Evolutionary conservation across 192 early-diverging fungal species (phyloP), one percentile per base, ranked within the genome.

Genomic region (Coemansia brasiliensis): DNA sequence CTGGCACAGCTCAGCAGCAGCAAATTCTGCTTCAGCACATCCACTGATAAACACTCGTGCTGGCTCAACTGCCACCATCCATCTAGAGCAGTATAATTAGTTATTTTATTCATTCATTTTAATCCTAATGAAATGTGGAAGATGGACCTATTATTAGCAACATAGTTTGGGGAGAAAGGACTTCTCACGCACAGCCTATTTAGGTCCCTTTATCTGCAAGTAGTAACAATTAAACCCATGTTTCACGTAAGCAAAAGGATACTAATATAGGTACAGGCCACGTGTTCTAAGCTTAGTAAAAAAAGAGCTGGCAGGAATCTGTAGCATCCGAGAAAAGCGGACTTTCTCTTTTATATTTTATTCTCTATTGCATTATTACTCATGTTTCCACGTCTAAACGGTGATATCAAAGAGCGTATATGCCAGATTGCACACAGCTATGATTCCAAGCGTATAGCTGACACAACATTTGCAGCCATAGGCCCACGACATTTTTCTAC

Each of bases 321-420:
- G n/a, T n/a, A n/a, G n/a, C n/a, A n/a, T n/a, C n/a, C n/a, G n/a
- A n/a, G n/a, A n/a, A n/a, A n/a, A n/a, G 32, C 27, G 27, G 6
- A 35, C 6, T 11, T 45, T 21, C 18, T 22, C 43, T 45, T 45
- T 20, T 22, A 18, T 20, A n/a, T 20, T 16, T 26, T 51, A 32
- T 20, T 51, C 5, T 2, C 7, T 29, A 35, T 51, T 51, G 27
- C 49, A 51, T 49, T 49, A 46, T 26, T 44, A 8, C 18, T 16
- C 42, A 63, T 65, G 67, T 12, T 18, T 15, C 57, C 40, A 21
- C 46, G 29, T 21, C 57, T 77, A 17, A 70, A 63, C 26, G 57
- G 39, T 20, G 74, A 77, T 43, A 63, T 77, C 39, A 77, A 77
- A 29, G 74, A 77, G 39, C 63, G 51, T 35, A 77, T 77, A 51